Evolutionary conservation across 164 flowering plant genomes (phyloP).

Genomic region (Berberis thunbergii): DNA sequence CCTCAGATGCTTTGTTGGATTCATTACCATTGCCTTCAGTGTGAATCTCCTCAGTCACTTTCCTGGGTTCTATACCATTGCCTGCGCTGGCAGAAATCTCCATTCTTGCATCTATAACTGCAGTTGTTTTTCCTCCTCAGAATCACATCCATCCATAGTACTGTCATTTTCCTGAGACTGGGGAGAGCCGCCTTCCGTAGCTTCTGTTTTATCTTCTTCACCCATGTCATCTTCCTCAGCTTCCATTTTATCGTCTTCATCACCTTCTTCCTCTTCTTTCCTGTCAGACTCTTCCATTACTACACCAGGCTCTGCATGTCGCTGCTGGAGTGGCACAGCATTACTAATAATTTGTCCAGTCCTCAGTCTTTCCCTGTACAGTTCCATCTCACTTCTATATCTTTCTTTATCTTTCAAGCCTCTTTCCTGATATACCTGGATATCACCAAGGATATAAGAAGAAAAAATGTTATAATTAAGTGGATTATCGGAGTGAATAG

Average conservation of each 20-base stretch:
- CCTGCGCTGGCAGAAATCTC: conserved; percentile 14
- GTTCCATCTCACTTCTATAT: conserved; percentile 75
- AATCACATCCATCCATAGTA: conserved; percentile 33
- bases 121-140: conserved; percentile 23
- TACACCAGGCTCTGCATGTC: conserved; percentile 25
- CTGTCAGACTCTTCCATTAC: conserved; percentile 24
- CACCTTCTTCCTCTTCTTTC: conserved; percentile 19
- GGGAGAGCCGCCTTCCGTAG: background rate
- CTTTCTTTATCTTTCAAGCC: conserved; percentile 83
- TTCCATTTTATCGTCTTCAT: conserved; percentile 21
- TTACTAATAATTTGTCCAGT: conserved; percentile 36
- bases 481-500: no score
- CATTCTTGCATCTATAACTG: conserved; percentile 19
- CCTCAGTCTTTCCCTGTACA: conserved; percentile 50
- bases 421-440: conserved; percentile 82
- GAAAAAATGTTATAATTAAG: background rate
- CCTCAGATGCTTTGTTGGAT: conserved; percentile 6
- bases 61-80: no score
- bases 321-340: conserved; percentile 61
- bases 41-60: no score
- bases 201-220: conserved; percentile 16
- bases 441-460: background rate
- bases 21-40: conserved; percentile 14
- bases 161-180: conserved; percentile 17
- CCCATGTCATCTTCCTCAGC: conserved; percentile 21